Evolutionary conservation across 2,329 filamentous ascomycete genomes (phyloP), one percentile per base, ranked within the genome.

Genomic region (Fusarium neocosmosporiellum): DNA sequence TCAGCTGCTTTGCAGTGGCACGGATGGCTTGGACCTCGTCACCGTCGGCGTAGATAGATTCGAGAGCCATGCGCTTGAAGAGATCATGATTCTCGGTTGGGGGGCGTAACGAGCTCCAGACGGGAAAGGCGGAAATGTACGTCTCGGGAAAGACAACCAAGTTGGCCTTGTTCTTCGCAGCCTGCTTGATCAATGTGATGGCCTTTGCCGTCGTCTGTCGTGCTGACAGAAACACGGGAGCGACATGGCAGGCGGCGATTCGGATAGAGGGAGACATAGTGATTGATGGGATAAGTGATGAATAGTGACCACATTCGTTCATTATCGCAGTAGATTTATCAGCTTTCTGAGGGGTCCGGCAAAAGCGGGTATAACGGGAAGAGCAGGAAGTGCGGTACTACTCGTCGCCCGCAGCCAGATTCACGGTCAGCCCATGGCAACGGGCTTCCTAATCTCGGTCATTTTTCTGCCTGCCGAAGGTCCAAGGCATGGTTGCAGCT

Each of bases 141-240:
- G 85, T 83, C 74, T 89, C 87, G 0, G 88, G 87, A 69, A 89
- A 89, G 29, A 88, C 84, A 14, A 89, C 82, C 5, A 89, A 78
- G 24, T 88, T 83, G 8, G 87, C 86, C 0, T 75, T 74, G 59
- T 85, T 81, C 2, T 59, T 66, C 0, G 85, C 82, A 0, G 87
- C 86, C 68, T 83, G 74, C 18, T 83, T 75, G 65, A 89, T 87
- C 14, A 87, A 76, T n/a, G n/a, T 36, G 37, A 39, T 39, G 37
- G 37, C 37, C 8, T 39, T 39, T 39, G 37, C 37, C 37, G 37
- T 39, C 18, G 37, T 39, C 37, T 39, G 18, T 20, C 37, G 37
- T 39, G 18, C 37, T 8, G 37, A 39, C 18, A 39, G n/a, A 39
- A 39, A 39, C 8, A 39, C 37, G 7, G 37, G 37, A n/a, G 41